Base-by-base conservation (phyloP, 116 monocot genomes). In the Posidonia oceanica region DNA sequence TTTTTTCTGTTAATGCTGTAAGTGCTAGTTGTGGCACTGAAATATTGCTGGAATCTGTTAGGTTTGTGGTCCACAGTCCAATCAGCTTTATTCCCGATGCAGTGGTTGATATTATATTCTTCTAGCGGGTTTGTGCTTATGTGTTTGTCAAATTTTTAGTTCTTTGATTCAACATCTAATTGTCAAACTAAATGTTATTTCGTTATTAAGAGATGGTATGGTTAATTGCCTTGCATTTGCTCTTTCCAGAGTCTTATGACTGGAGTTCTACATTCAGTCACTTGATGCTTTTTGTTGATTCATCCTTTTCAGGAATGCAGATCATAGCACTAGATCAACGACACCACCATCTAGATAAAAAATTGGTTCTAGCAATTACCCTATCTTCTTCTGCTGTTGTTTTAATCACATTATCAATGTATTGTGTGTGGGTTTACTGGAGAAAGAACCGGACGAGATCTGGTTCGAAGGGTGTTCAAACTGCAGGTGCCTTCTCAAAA, bases 381-480 rank as follows among this genome's bases (percentile, higher is more conserved):
- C 53, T 91, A 15, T 72, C 82, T 64, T 80, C 78, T 5, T 64
- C 76, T 70, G 83, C 75, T 3, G 40, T 82, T 53, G 65, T 64
- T 17, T 70, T 78, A 56, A 64, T 92, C 61, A 4, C 83, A 12
- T 6, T 82, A 66, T 77, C 80, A 2, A 40, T 71, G 44, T 52
- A 78, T 58, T 79, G 78, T 5, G 71, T 61, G 14, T 87, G 81
- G 75, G 59, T 89, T 68, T 77, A 78, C 44, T 79, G 86, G 72
- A 73, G 77, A 69, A 83, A 75, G 68, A 78, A 76, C 63, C 73
- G 55, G n/a, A 58, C 39, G 63, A 69, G 62, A 74, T 53, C 68
- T 38, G 52, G 74, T 61, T 67, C 66, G 17, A 91, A 91, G 42
- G 75, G 72, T 16, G 69, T 14, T 42, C 77, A n/a, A 13, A 63